Conservation (phyloP, 352 stramenopile species). For the Phytophthora uliginosa region DNA sequence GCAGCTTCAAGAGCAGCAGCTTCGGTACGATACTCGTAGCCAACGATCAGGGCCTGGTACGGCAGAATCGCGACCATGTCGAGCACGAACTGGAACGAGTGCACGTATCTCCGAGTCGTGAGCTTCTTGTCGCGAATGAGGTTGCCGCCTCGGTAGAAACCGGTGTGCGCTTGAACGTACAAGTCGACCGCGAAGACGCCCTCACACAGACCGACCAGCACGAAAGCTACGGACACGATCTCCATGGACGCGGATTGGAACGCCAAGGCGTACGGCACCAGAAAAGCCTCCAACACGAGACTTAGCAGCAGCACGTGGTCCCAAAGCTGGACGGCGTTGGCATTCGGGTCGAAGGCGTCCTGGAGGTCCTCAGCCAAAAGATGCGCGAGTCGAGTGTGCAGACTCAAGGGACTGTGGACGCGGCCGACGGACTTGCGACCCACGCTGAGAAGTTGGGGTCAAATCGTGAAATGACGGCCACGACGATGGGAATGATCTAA, state of each 20-base stretch:
- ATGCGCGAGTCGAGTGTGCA: constrained; percentile 4
- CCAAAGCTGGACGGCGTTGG: constrained; percentile 46
- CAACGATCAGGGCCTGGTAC: constrained; percentile 20
- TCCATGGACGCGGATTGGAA: constrained; percentile 35
- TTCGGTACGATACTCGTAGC: constrained; percentile 30
- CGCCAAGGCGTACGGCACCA: constrained; percentile 57
- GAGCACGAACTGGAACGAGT: constrained; percentile 47
- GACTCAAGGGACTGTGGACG: neutral
- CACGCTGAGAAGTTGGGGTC: neutral
- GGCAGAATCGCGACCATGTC: constrained; percentile 56
- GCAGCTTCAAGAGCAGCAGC: constrained; percentile 44
- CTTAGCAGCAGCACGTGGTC: constrained; percentile 56
- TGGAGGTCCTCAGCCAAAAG: neutral
- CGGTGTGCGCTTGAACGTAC: constrained; percentile 58
- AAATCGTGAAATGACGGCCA: neutral
- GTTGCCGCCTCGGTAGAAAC: constrained; percentile 64
- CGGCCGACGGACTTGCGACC: neutral
- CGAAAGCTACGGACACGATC: constrained; percentile 26
- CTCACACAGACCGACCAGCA: constrained; percentile 41
- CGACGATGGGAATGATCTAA: neutral
- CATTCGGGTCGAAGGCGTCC: constrained; percentile 4
- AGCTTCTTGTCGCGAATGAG: constrained; percentile 48
- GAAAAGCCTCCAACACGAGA: constrained; percentile 59
- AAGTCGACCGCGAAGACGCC: constrained; percentile 60
- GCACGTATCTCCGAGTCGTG: constrained; percentile 50